A percentile compares a stretch with the other conserved stretches of the same genome.
These are phyloP conservation scores for Fusarium temperatum DNA, from an alignment of 2,329 filamentous ascomycete species.

Conservation along the genomic window DNA sequence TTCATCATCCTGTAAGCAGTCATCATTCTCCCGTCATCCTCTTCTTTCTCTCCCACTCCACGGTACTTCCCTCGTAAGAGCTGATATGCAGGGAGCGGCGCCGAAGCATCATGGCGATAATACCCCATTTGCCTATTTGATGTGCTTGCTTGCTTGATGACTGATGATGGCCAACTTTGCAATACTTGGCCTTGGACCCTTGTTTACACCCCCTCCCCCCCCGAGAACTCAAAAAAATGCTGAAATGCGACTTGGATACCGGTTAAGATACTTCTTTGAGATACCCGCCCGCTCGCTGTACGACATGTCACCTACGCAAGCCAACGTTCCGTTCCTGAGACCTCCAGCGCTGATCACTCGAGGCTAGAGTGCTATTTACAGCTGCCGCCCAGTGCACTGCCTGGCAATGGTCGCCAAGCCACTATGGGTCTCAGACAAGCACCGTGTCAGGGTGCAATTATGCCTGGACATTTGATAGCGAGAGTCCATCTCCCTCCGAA, in stretches of 20 bases:
- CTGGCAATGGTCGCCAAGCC: conserved; percentile 21
- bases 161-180: conserved; percentile 25
- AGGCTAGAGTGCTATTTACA: conserved; percentile 25
- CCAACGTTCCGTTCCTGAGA: conserved; percentile 17
- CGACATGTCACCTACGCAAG: conserved; percentile 33
- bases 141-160: conserved; percentile 26
- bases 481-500: not conserved
- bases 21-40: conserved; percentile 28
- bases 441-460: conserved; percentile 13
- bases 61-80: conserved; percentile 21
- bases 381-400: conserved; percentile 23
- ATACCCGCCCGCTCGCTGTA: not conserved
- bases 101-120: conserved; percentile 11
- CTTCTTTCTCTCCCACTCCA: not conserved
- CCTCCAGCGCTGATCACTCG: conserved; percentile 13
- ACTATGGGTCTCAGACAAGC: conserved; percentile 27
- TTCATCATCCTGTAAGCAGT: conserved; percentile 22
- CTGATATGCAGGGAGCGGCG: conserved; percentile 39
- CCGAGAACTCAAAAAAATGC: not conserved
- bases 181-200: not conserved
- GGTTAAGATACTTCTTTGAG: not conserved
- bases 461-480: conserved; percentile 15
- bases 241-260: not conserved
- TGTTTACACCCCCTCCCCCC: not conserved
- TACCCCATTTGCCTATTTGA: conserved; percentile 10